Percentiles rank a stretch among this genome's conserved stretches.
Conservation (phyloP, 1,284 basidiomycete species). For the Phaffia rhodozyma region DNA sequence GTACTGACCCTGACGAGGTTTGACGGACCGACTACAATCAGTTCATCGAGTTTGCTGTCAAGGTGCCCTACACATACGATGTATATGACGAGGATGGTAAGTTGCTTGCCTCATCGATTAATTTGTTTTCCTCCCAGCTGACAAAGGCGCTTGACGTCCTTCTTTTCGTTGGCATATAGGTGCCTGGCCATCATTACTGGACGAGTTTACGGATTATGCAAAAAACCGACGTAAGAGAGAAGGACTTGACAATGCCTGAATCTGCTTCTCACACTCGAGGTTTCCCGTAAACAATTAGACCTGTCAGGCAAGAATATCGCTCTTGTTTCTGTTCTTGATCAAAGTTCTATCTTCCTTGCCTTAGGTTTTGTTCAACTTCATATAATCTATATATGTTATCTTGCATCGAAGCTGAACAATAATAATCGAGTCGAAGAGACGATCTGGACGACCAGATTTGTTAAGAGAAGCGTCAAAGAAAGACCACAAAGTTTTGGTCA, state of each 20-base stretch:
- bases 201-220: constrained; percentile 36
- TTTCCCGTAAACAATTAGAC: too few relatives aligned
- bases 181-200: constrained; percentile 37
- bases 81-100: constrained; percentile 12
- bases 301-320: too few relatives aligned
- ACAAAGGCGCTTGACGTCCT: constrained; percentile 36
- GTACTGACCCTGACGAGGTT: neutral
- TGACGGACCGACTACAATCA: neutral
- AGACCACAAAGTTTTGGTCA: too few relatives aligned
- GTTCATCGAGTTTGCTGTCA: constrained; percentile 14
- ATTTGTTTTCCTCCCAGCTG: neutral
- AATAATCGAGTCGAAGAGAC: too few relatives aligned
- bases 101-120: neutral
- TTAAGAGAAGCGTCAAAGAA: too few relatives aligned
- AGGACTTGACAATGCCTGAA: neutral
- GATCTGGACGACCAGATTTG: too few relatives aligned
- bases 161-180: constrained; percentile 48
- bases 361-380: too few relatives aligned
- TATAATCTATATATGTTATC: too few relatives aligned
- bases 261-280: too few relatives aligned
- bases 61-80: constrained; percentile 12
- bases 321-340: too few relatives aligned
- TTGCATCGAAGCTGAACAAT: too few relatives aligned
- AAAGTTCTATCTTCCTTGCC: too few relatives aligned
- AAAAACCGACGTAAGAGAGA: constrained; percentile 18